Percentiles rank a stretch among this genome's conserved stretches.
phyloP scores from a whole-genome alignment of 495 filamentous ascomycete genomes.

The Neurospora sp. region DNA sequence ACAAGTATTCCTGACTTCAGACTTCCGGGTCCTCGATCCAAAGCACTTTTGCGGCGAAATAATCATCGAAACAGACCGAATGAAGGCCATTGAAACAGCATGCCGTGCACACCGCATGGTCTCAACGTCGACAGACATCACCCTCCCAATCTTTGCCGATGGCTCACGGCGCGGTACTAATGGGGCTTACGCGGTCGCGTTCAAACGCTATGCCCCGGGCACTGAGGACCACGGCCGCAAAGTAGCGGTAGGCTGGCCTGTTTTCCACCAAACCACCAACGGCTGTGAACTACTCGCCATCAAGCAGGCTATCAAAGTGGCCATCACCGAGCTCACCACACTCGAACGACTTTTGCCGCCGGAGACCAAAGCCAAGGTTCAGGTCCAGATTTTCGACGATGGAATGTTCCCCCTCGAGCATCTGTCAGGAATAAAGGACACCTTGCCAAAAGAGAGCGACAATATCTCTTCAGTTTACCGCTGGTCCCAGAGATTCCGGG shows the following conservation, averaged over 20 bases:
- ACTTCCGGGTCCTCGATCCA: background rate
- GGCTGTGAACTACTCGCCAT: background rate
- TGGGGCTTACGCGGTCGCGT: background rate
- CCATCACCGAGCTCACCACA: background rate
- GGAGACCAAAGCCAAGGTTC: background rate
- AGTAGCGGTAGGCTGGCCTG: background rate
- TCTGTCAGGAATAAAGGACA: background rate
- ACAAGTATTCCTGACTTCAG: background rate
- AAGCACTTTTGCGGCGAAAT: background rate
- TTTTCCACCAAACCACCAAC: accelerated
- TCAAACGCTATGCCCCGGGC: background rate
- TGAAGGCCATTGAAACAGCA: background rate
- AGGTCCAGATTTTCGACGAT: background rate
- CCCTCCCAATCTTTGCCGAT: background rate
- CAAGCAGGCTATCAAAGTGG: background rate
- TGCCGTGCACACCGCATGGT: background rate
- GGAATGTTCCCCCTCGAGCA: background rate
- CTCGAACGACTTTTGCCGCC: background rate
- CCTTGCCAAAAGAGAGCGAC: background rate
- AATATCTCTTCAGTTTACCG: background rate
- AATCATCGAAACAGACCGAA: background rate
- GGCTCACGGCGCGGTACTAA: background rate
- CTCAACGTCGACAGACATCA: background rate
- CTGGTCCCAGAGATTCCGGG: background rate
- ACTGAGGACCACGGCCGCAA: background rate